Base-by-base conservation (phyloP, 768 basidiomycete species). In the Podaxis sp. region DNA sequence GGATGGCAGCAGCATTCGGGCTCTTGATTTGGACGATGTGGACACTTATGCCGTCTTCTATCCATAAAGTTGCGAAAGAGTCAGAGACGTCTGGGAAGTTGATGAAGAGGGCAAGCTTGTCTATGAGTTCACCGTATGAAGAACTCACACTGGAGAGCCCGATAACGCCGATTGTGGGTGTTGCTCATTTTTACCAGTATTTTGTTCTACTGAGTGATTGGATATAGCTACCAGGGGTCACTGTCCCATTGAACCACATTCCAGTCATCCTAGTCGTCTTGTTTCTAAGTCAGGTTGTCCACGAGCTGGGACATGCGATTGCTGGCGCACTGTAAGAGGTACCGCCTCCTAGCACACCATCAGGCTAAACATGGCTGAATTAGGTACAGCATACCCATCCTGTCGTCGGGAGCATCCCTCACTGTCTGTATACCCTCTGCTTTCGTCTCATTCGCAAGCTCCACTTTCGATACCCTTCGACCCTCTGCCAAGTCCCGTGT, bases 221-320 rank as follows among this genome's bases (percentile, higher is more conserved):
- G 66, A 22, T 57, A 17, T 66, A 94, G 92, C 87, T 96, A 40
- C 93, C 94, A 22, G 93, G 93, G 1, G 64, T 93, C 6, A 96
- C 92, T 2, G 84, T 91, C 1, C 93, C 93, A 1, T 68, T 92
- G n/a, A 74, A 75, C 26, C 87, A 95, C 69, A 69, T 92, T 1
- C 89, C 89, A 4, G 66, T 87, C 15, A 83, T 95, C 53, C 66
- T 94, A 6, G 36, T 83, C 5, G 82, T 88, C 0, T 79, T 95
- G 15, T 78, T 87, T 52, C 24, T 84, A 8, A 82, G 83, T 59
- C 93, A 94, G 72, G 67, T 87, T n/a, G 70, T 90, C 19, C 93
- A 95, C 66, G 93, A 96, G 75, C 72, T 83, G 0, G 93, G 93
- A 5, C 93, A 96, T 72, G 90, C 88, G 12, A 69, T 94, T 49